Evolutionary conservation across 306 rosid species (phyloP).

Genomic region (Quercus variabilis): DNA sequence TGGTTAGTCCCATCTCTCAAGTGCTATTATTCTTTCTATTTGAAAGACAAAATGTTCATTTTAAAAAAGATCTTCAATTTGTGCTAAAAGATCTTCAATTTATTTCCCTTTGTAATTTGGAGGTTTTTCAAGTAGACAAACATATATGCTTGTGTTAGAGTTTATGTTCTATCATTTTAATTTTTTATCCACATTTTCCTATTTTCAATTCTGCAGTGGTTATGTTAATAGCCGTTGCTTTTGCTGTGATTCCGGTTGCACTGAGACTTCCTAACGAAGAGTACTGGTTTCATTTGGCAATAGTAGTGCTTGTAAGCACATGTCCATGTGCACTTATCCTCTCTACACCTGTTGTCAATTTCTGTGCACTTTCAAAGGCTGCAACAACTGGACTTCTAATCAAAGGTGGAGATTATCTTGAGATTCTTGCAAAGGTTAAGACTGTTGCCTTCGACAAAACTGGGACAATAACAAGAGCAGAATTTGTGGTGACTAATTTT

Average conservation of each 20-base stretch:
- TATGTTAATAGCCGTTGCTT: slow-evolving; percentile 42
- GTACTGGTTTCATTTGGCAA: slow-evolving; percentile 76
- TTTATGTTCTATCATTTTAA: neutral
- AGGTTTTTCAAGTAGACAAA: neutral
- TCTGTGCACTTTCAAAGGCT: slow-evolving; percentile 88
- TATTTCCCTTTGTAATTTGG: neutral
- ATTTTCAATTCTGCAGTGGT: slow-evolving; percentile 51
- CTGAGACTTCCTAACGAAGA: slow-evolving; percentile 41
- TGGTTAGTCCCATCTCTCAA: slow-evolving; percentile 34
- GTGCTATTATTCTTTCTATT: neutral
- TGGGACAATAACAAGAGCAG: slow-evolving; percentile 89
- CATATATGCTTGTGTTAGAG: neutral
- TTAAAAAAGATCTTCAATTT: neutral
- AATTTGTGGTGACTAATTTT: slow-evolving; percentile 67
- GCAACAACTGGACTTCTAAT: slow-evolving; percentile 80
- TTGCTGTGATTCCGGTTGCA: slow-evolving; percentile 57
- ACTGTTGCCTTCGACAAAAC: slow-evolving; percentile 86
- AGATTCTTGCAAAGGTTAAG: slow-evolving; percentile 70
- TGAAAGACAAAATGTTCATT: neutral
- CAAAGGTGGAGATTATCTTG: slow-evolving; percentile 88
- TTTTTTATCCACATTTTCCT: slow-evolving; percentile 10
- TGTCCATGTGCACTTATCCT: slow-evolving; percentile 94
- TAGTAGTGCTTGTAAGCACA: slow-evolving; percentile 86
- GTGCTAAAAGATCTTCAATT: neutral
- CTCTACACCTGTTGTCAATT: slow-evolving; percentile 93